Percentiles rank a stretch among this genome's conserved stretches.
These are phyloP conservation scores for Spathaspora boniae DNA, from an alignment of 805 yeast species.

Conservation along the genomic window DNA sequence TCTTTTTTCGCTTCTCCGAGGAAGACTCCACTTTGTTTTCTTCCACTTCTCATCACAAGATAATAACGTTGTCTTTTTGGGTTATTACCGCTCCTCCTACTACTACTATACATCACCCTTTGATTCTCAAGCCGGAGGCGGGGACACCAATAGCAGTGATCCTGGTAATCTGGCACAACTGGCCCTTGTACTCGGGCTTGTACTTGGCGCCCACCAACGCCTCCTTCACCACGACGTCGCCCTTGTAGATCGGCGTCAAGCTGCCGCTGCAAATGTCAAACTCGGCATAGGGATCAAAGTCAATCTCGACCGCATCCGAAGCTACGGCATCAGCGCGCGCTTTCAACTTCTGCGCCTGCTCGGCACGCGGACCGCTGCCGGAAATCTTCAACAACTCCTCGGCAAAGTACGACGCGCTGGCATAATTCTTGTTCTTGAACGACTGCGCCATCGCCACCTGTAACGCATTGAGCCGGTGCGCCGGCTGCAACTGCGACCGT, in stretches of 20 bases:
- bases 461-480: conserved; percentile 82
- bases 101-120: conserved; percentile 13
- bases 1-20: neutral
- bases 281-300: conserved; percentile 88
- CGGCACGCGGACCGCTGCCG: conserved; percentile 76
- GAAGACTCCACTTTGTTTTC: conserved; percentile 1
- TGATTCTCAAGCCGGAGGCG: conserved; percentile 79
- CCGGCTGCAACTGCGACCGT: conserved; percentile 71
- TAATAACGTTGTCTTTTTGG: neutral
- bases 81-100: neutral
- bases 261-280: conserved; percentile 88
- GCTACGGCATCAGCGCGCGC: conserved; percentile 75
- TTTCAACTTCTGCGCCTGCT: conserved; percentile 82
- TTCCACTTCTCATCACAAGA: neutral
- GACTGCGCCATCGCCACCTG: conserved; percentile 95
- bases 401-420: conserved; percentile 88
- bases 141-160: conserved; percentile 85
- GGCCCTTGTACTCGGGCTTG: conserved; percentile 72
- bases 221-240: conserved; percentile 65
- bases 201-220: conserved; percentile 90
- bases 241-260: conserved; percentile 83
- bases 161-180: conserved; percentile 68
- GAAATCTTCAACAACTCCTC: conserved; percentile 70
- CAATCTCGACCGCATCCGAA: conserved; percentile 83
- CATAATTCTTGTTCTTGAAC: conserved; percentile 82